Evolutionary conservation across 2,329 filamentous ascomycete species (phyloP).

Genomic region (Penicillium sp.): DNA sequence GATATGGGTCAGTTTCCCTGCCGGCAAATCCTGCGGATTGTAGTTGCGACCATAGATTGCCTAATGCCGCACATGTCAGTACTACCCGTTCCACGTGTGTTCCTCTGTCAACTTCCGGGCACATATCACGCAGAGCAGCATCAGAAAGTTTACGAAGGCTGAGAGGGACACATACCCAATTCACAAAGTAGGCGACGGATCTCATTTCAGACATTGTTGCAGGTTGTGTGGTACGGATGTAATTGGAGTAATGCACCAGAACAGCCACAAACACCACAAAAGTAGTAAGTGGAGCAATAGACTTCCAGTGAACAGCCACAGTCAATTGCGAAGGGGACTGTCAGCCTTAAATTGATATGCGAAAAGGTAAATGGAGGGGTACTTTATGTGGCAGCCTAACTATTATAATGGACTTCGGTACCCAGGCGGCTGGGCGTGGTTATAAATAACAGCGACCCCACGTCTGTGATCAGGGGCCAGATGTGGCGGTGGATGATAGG

Average conservation of each 20-base stretch:
- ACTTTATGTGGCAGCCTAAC: constrained; percentile 33
- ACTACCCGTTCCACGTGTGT: neutral
- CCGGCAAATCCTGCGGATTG: constrained; percentile 78
- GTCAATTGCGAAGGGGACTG: neutral
- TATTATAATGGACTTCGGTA: constrained; percentile 21
- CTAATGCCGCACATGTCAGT: constrained; percentile 36
- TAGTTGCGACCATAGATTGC: constrained; percentile 86
- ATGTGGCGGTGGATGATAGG: constrained; percentile 14
- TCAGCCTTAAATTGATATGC: neutral
- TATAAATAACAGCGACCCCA: constrained; percentile 22
- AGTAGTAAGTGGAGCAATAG: constrained; percentile 9
- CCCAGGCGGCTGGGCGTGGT: constrained; percentile 13
- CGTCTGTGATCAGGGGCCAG: constrained; percentile 16
- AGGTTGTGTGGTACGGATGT: constrained; percentile 10
- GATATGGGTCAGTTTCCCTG: constrained; percentile 80
- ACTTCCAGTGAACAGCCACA: constrained; percentile 15
- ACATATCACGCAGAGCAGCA: neutral
- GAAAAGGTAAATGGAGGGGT: constrained; percentile 11
- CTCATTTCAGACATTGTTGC: constrained; percentile 32
- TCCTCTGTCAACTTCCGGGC: neutral
- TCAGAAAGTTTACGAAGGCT: neutral
- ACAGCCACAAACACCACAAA: constrained; percentile 18
- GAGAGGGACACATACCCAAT: constrained; percentile 40
- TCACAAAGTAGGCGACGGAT: constrained; percentile 47
- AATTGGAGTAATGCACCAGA: constrained; percentile 17